Evolutionary conservation across 495 filamentous ascomycete genomes (phyloP).

Genomic region (Immersiella caudata): DNA sequence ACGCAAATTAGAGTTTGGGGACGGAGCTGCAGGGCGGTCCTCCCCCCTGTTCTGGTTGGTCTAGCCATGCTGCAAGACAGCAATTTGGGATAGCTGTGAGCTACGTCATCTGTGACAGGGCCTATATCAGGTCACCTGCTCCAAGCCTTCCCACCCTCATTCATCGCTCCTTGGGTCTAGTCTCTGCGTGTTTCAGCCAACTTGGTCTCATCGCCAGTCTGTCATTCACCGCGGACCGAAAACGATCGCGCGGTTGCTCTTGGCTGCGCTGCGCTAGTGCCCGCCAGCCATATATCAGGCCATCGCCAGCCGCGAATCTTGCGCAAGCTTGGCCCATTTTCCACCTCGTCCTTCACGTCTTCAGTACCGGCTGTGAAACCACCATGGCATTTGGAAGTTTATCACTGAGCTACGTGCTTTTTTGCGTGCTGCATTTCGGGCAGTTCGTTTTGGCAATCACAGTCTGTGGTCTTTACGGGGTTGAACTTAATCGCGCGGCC

Average conservation of each 20-base stretch:
- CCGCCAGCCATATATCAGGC: slow-evolving; percentile 1
- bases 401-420: slow-evolving; percentile 45
- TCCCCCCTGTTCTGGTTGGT: slow-evolving; percentile 3
- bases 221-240: background rate
- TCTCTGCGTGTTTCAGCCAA: background rate
- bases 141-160: background rate
- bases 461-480: slow-evolving; percentile 78
- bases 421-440: slow-evolving; percentile 62
- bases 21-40: background rate
- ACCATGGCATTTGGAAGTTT: slow-evolving; percentile 44
- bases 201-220: background rate
- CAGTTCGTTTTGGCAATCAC: slow-evolving; percentile 75
- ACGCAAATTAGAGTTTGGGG: slow-evolving; percentile 6
- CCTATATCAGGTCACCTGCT: background rate
- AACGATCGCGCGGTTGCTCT: slow-evolving; percentile 3
- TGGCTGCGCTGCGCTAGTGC: slow-evolving; percentile 10
- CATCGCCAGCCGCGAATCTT: background rate
- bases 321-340: background rate
- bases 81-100: background rate
- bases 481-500: slow-evolving; percentile 64
- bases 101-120: background rate
- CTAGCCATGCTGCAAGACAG: background rate
- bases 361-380: background rate
- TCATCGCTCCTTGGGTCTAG: background rate
- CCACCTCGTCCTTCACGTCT: background rate